phyloP scores from a whole-genome alignment of 2,329 filamentous ascomycete genomes.

The Leptodontidium sp. region DNA sequence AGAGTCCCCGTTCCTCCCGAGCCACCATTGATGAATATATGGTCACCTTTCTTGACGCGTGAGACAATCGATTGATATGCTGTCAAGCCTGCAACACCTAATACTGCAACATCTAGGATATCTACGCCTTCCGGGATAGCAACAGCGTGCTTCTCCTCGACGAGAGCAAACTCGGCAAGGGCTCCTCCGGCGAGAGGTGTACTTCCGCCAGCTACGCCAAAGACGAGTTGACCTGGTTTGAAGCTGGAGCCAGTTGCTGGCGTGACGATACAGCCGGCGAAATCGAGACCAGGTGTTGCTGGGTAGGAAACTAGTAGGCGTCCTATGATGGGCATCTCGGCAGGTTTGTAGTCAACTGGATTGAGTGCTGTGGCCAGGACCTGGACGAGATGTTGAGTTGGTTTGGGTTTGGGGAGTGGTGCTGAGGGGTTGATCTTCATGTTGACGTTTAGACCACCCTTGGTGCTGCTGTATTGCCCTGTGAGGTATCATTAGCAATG shows the following conservation, averaged over 20 bases:
- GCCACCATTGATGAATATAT: conserved; percentile 71
- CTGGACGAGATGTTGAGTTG: conserved; percentile 32
- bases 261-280: conserved; percentile 33
- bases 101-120: conserved; percentile 26
- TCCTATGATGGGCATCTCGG: conserved; percentile 56
- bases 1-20: conserved; percentile 68
- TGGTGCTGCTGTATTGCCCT: conserved; percentile 33
- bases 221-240: conserved; percentile 42
- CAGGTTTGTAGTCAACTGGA: conserved; percentile 66
- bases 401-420: conserved; percentile 25
- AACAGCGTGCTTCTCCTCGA: neutral
- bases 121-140: conserved; percentile 34
- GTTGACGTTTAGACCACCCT: conserved; percentile 31
- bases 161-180: conserved; percentile 29
- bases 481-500: neutral
- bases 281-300: conserved; percentile 51
- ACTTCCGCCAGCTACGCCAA: conserved; percentile 47
- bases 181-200: conserved; percentile 29
- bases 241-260: conserved; percentile 26
- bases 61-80: conserved; percentile 50
- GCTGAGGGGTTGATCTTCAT: conserved; percentile 30
- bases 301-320: conserved; percentile 52
- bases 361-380: conserved; percentile 35
- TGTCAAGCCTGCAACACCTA: conserved; percentile 36
- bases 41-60: conserved; percentile 56